Conservation (phyloP, 1,284 basidiomycete genomes). For the Takashimella tepidaria region DNA sequence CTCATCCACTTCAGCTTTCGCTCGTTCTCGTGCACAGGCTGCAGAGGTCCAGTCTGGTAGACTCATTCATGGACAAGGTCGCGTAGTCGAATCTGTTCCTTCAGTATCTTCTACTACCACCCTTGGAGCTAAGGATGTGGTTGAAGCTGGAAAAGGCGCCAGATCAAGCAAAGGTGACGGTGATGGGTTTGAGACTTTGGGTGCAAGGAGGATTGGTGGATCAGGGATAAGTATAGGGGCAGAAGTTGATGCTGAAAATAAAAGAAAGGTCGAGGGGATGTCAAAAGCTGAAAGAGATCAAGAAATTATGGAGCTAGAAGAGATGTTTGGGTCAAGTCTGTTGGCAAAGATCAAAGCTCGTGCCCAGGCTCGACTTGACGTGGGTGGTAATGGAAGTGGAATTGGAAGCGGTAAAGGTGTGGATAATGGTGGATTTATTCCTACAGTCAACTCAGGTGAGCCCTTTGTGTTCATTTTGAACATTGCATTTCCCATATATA, state of each 20-base stretch:
- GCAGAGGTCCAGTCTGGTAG: slow-evolving; percentile 4
- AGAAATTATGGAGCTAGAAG: slow-evolving; percentile 60
- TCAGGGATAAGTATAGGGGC: slow-evolving; percentile 1
- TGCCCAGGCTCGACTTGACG: slow-evolving; percentile 48
- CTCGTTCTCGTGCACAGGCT: slow-evolving; percentile 8
- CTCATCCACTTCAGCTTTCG: slow-evolving; percentile 9
- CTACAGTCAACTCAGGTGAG: too few relatives aligned
- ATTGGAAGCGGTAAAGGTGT: too few relatives aligned
- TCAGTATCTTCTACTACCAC: neutral
- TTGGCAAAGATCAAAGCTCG: slow-evolving; percentile 58
- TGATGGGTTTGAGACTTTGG: neutral
- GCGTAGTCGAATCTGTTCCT: slow-evolving; percentile 5
- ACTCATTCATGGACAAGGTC: slow-evolving; percentile 10
- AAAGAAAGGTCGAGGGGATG: slow-evolving; percentile 56
- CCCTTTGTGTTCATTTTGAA: too few relatives aligned
- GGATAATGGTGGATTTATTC: too few relatives aligned
- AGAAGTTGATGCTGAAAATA: slow-evolving; percentile 32
- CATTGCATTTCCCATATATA: too few relatives aligned
- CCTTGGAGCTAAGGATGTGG: neutral
- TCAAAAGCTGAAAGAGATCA: slow-evolving; percentile 56
- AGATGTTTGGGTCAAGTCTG: slow-evolving; percentile 61
- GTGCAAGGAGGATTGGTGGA: slow-evolving; percentile 1
- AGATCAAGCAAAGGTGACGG: neutral
- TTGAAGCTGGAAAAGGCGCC: neutral
- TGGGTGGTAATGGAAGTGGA: too few relatives aligned